phyloP scores from a whole-genome alignment of 768 basidiomycete genomes.

The Mycena polygramma region DNA sequence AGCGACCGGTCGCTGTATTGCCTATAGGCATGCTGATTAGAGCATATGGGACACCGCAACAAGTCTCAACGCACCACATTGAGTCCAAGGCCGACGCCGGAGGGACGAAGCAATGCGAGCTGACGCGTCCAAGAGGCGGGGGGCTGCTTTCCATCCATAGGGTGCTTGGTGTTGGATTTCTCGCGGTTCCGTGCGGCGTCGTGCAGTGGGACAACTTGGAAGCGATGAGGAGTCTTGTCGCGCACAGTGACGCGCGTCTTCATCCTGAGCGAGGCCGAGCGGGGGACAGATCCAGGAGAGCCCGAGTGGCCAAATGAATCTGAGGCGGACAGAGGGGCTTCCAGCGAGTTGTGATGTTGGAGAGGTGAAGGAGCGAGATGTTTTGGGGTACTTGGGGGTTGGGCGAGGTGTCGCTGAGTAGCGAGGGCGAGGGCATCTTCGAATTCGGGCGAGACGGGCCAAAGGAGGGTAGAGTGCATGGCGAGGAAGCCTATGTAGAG shows the following conservation, averaged over 20 bases:
- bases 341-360: not conserved
- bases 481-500: not conserved
- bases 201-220: conserved; percentile 58
- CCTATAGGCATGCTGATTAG: not conserved
- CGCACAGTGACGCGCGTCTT: conserved; percentile 61
- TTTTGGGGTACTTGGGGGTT: conserved; percentile 19
- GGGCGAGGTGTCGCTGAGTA: conserved; percentile 33
- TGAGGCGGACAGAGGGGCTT: not conserved
- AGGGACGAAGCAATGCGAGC: conserved; percentile 27
- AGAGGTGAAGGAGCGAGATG: not conserved
- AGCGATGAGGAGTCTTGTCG: conserved; percentile 57
- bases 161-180: conserved; percentile 24
- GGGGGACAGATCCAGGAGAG: conserved; percentile 20
- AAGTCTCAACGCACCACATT: conserved; percentile 15
- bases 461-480: conserved; percentile 34
- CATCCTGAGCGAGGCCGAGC: conserved; percentile 51
- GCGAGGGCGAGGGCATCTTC: conserved; percentile 36
- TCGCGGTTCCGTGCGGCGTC: conserved; percentile 47
- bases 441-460: conserved; percentile 37
- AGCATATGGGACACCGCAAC: not conserved
- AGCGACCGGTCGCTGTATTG: not conserved
- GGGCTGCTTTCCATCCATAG: conserved; percentile 18
- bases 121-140: conserved; percentile 33
- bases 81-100: conserved; percentile 33
- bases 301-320: not conserved